Evolutionary conservation across 75 land plant species (phyloP).

Genomic region (Cryptomeria japonica): DNA sequence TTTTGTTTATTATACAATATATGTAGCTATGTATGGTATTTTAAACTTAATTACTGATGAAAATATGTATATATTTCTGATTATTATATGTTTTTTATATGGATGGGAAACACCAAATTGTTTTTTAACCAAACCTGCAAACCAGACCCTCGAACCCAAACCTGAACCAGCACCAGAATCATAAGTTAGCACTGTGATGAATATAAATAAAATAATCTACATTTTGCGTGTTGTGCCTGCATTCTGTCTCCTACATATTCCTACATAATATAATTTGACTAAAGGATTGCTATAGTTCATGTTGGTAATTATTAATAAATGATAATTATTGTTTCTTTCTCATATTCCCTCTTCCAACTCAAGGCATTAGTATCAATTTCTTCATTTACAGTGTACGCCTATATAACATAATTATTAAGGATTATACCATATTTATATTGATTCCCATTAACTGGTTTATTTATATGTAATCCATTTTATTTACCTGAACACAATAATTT

Average conservation of each 20-base stretch:
- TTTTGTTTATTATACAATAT: too few species aligned
- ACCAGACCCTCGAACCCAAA: too few species aligned
- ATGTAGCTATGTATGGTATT: too few species aligned
- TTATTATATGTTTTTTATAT: too few species aligned
- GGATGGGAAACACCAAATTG: too few species aligned
- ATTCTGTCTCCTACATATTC: not conserved
- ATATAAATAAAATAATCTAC: not conserved
- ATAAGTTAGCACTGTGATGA: too few species aligned
- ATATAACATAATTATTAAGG: not conserved
- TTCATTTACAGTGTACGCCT: not conserved
- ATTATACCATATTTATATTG: not conserved
- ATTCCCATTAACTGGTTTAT: not conserved
- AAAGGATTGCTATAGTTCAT: not conserved
- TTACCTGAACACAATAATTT: not conserved
- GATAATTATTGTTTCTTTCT: not conserved
- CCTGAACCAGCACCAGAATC: too few species aligned
- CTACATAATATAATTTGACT: not conserved
- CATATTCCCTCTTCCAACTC: not conserved
- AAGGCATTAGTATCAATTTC: not conserved
- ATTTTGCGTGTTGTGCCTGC: not conserved
- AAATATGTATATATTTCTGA: too few species aligned
- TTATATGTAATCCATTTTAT: conserved; percentile 2
- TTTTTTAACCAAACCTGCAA: too few species aligned
- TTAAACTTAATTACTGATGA: too few species aligned
- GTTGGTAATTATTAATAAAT: not conserved